Conservation (phyloP, 352 stramenopile genomes). For the Globisporangium canariense region DNA sequence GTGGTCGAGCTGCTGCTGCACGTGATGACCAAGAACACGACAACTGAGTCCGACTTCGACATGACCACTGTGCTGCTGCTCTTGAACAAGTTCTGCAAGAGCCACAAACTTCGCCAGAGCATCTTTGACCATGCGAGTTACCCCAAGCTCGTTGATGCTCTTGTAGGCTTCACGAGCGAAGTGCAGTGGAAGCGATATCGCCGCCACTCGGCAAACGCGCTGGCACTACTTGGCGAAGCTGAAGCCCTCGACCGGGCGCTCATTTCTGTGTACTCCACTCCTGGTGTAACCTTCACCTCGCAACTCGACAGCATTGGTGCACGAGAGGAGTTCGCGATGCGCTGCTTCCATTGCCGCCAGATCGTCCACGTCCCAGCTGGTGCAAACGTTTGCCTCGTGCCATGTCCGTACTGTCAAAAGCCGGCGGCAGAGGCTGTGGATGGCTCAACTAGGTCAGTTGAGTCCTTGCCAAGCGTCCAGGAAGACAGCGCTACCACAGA, state of each 20-base stretch:
- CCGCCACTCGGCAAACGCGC: conserved; percentile 29
- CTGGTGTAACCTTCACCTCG: neutral
- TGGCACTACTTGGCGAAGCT: conserved; percentile 53
- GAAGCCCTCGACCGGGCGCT: conserved; percentile 28
- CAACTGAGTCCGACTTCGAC: conserved; percentile 44
- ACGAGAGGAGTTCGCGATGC: conserved; percentile 25
- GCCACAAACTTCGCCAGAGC: conserved; percentile 24
- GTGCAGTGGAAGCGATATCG: conserved; percentile 39
- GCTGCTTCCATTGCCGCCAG: conserved; percentile 60
- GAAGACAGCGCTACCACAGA: conserved; percentile 17
- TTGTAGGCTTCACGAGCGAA: conserved; percentile 31
- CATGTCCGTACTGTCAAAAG: conserved; percentile 50
- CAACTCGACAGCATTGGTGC: neutral
- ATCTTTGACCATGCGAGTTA: conserved; percentile 52
- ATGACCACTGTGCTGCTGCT: conserved; percentile 38
- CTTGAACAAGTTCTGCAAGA: conserved; percentile 42
- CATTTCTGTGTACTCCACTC: conserved; percentile 13
- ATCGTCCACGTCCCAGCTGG: conserved; percentile 36
- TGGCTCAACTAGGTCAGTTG: conserved; percentile 24
- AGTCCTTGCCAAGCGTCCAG: conserved; percentile 27
- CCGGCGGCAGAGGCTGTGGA: conserved; percentile 31
- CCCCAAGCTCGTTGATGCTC: conserved; percentile 31
- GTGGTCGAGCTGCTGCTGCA: conserved; percentile 47
- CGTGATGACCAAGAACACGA: conserved; percentile 31
- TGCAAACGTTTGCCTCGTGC: conserved; percentile 26